Evolutionary conservation across 805 yeast species (phyloP).

Genomic region (Nakazawaea ishiwadae): DNA sequence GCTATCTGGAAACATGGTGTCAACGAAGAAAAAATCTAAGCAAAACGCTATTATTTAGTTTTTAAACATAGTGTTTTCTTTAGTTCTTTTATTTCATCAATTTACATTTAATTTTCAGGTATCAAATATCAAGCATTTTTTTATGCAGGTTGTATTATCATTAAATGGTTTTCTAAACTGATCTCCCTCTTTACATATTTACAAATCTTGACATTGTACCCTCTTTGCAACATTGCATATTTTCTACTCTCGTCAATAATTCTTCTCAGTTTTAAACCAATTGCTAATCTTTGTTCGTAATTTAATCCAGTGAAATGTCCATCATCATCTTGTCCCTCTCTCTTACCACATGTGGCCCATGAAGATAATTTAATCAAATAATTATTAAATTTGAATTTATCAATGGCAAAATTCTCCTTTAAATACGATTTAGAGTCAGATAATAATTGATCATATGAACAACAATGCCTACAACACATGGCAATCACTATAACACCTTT

Average conservation of each 20-base stretch:
- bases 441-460: conserved; percentile 54
- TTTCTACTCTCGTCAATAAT: conserved; percentile 71
- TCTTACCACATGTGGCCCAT: conserved; percentile 82
- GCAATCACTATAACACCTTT: conserved; percentile 67
- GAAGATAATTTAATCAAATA: conserved; percentile 62
- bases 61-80: not conserved
- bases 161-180: conserved; percentile 69
- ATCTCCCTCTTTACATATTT: conserved; percentile 52
- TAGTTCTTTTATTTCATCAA: too few relatives aligned
- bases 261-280: conserved; percentile 69
- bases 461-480: conserved; percentile 89
- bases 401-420: conserved; percentile 23
- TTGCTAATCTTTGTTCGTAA: conserved; percentile 42
- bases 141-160: conserved; percentile 22
- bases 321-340: conserved; percentile 28
- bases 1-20: conserved; percentile 99
- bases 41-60: conserved; percentile 6
- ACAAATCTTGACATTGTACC: conserved; percentile 45
- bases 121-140: too few relatives aligned
- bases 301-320: conserved; percentile 43
- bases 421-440: conserved; percentile 40
- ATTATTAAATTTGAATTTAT: conserved; percentile 23
- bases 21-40: conserved; percentile 82
- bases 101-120: too few relatives aligned
- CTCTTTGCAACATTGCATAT: conserved; percentile 35